Percentiles rank a stretch among this genome's conserved stretches.
phyloP scores from a whole-genome alignment of 768 basidiomycete species.

The Leccinum ochraceum region DNA sequence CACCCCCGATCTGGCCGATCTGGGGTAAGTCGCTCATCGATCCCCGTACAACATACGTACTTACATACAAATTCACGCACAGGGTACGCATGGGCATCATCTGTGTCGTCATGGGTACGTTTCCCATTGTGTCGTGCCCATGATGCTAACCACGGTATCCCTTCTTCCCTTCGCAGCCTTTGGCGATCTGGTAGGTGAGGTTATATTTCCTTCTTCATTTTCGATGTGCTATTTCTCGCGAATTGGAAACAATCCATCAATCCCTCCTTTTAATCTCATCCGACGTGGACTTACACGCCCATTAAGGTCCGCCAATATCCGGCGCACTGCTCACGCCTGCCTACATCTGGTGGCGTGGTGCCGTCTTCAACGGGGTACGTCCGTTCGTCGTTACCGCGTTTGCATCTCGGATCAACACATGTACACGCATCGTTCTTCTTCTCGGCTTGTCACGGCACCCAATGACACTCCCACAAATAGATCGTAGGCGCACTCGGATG shows the following conservation, averaged over 20 bases:
- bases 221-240: not conserved
- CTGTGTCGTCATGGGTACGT: conserved; percentile 47
- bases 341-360: conserved; percentile 61
- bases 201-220: not conserved
- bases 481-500: conserved; percentile 27
- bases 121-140: not conserved
- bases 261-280: not conserved
- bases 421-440: not conserved
- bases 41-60: not conserved
- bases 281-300: not conserved
- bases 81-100: conserved; percentile 50
- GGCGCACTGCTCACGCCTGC: conserved; percentile 53
- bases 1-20: conserved; percentile 49
- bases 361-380: conserved; percentile 50
- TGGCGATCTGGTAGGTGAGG: conserved; percentile 26
- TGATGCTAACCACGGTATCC: not conserved
- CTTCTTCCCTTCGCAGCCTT: conserved; percentile 17
- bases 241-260: not conserved
- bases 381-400: not conserved
- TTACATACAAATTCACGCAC: not conserved
- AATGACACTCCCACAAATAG: conserved; percentile 12
- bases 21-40: conserved; percentile 39
- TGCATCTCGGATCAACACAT: not conserved
- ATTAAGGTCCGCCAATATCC: conserved; percentile 52
- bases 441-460: not conserved